phyloP scores from a whole-genome alignment of 1,284 basidiomycete species.

The Microbotryum saponariae region DNA sequence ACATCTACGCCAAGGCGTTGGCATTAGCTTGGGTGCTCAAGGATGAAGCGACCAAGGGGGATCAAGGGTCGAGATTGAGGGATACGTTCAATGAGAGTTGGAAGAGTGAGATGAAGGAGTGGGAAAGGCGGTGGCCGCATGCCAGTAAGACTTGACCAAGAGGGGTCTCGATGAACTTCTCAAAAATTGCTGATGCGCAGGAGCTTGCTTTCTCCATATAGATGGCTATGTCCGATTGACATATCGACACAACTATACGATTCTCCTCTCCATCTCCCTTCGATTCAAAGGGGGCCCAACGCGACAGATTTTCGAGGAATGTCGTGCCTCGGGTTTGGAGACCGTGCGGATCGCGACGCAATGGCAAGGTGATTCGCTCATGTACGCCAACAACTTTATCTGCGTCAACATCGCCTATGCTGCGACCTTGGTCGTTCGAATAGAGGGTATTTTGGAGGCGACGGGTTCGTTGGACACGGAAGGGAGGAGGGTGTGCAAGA shows the following conservation, averaged over 20 bases:
- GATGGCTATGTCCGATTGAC: constrained; percentile 15
- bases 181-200: not conserved
- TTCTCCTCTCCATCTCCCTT: constrained; percentile 22
- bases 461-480: too few relatives aligned
- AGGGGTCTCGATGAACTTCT: not conserved
- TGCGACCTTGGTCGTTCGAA: not conserved
- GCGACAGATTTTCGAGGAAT: constrained; percentile 24
- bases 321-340: constrained; percentile 15
- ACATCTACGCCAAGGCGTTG: constrained; percentile 13
- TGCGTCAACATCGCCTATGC: constrained; percentile 27
- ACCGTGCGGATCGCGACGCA: constrained; percentile 15
- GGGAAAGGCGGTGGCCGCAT: constrained; percentile 10
- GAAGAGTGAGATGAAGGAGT: constrained; percentile 10
- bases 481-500: too few relatives aligned
- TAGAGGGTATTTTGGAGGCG: too few relatives aligned
- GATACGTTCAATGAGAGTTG: constrained; percentile 16
- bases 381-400: constrained; percentile 14
- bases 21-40: not conserved
- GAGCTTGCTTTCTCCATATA: not conserved
- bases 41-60: not conserved
- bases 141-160: constrained; percentile 6
- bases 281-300: constrained; percentile 20
- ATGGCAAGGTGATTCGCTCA: constrained; percentile 13
- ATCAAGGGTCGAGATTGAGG: constrained; percentile 5
- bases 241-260: constrained; percentile 19